phyloP scores from a whole-genome alignment of 2,329 filamentous ascomycete genomes.

The Fusarium phyllophilum region DNA sequence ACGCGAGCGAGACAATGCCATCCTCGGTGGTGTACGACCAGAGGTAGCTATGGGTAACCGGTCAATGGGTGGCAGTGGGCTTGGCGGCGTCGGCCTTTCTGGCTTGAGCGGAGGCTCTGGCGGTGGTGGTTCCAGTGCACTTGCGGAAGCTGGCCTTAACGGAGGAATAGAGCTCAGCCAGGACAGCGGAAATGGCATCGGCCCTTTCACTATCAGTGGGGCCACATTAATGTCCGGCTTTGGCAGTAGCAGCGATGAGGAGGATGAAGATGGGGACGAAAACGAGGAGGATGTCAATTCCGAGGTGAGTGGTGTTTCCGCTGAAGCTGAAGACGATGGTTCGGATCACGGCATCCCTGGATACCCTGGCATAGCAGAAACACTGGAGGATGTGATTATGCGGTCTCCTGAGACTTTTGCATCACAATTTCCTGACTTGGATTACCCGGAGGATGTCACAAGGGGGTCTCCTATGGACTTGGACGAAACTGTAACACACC shows the following conservation, averaged over 20 bases:
- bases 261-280: constrained; percentile 93
- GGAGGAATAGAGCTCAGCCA: constrained; percentile 76
- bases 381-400: constrained; percentile 48
- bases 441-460: constrained; percentile 26
- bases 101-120: constrained; percentile 53
- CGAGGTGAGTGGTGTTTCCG: constrained; percentile 66
- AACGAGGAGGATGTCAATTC: constrained; percentile 79
- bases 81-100: constrained; percentile 61
- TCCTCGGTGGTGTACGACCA: constrained; percentile 91
- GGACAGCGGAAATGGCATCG: constrained; percentile 73
- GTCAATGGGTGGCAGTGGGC: constrained; percentile 60
- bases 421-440: constrained; percentile 36
- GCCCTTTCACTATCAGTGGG: constrained; percentile 76
- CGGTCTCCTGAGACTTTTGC: constrained; percentile 45
- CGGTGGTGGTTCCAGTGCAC: constrained; percentile 68
- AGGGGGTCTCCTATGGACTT: constrained; percentile 40
- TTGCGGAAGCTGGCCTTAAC: constrained; percentile 84
- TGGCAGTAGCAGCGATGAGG: constrained; percentile 93
- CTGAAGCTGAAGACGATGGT: constrained; percentile 43
- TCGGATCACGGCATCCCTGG: constrained; percentile 41
- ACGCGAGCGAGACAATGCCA: constrained; percentile 96
- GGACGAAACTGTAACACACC: constrained; percentile 14
- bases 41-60: constrained; percentile 88
- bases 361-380: constrained; percentile 42
- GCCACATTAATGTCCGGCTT: constrained; percentile 88